Conservation (phyloP, 106 monocot species). For the Xerophyta viscosa region DNA sequence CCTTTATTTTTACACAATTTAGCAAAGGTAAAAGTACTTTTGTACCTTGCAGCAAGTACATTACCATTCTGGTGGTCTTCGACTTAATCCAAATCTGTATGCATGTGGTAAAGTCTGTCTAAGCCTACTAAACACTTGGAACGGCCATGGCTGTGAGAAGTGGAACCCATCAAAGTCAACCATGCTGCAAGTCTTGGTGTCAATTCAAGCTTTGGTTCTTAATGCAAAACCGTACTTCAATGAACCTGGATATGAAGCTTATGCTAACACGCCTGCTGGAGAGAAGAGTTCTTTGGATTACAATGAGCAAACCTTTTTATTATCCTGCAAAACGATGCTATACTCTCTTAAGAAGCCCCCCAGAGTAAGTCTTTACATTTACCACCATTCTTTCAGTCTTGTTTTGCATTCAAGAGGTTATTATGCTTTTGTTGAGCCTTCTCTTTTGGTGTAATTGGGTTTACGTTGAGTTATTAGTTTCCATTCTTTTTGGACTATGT, state of each 20-base stretch:
- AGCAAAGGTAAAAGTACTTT: background rate
- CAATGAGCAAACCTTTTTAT: conserved; percentile 29
- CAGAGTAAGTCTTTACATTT: too few species aligned
- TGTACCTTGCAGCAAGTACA: conserved; percentile 38
- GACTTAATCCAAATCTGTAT: conserved; percentile 52
- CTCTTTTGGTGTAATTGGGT: too few species aligned
- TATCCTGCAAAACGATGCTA: conserved; percentile 56
- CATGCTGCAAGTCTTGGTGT: conserved; percentile 53
- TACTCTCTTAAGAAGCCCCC: conserved; percentile 26
- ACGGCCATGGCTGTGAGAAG: conserved; percentile 28
- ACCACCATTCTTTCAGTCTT: too few species aligned
- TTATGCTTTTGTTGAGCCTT: too few species aligned
- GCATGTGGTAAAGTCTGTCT: conserved; percentile 41
- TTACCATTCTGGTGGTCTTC: conserved; percentile 40
- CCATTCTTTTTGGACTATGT: too few species aligned
- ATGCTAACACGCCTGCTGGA: conserved; percentile 3
- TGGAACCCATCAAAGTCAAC: conserved; percentile 41
- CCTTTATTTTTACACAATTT: background rate
- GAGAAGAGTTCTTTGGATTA: conserved; percentile 26
- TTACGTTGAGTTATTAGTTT: too few species aligned
- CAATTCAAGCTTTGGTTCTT: conserved; percentile 52
- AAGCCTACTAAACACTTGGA: conserved; percentile 48
- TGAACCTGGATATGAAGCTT: conserved; percentile 14
- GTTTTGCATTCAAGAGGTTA: too few species aligned
- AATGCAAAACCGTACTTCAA: conserved; percentile 59